These are phyloP conservation scores for Pseudodiploospora longispora DNA, from an alignment of 2,329 filamentous ascomycete species.

Conservation along the genomic window DNA sequence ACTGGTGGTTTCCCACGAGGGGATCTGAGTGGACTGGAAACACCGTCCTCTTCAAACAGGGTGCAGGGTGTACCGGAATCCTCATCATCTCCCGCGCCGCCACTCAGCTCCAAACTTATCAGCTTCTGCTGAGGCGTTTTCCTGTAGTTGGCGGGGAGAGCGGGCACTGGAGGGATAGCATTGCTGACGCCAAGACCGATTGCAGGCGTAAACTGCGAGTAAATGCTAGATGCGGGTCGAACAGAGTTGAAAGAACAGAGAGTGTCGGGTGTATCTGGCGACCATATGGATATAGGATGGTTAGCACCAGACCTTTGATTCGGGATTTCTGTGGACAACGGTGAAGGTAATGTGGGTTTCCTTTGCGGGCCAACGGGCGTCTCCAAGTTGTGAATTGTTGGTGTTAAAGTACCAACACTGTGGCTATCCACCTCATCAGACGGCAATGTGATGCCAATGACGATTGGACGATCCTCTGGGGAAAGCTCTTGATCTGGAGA, in stretches of 20 bases:
- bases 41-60: constrained; percentile 62
- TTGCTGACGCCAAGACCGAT: constrained; percentile 11
- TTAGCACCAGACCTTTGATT: constrained; percentile 14
- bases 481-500: constrained; percentile 44
- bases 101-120: constrained; percentile 27
- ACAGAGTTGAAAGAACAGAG: constrained; percentile 30
- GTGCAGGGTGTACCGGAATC: constrained; percentile 53
- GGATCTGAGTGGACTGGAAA: constrained; percentile 30
- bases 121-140: constrained; percentile 23
- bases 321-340: neutral
- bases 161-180: constrained; percentile 51
- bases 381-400: constrained; percentile 30
- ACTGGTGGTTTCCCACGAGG: constrained; percentile 28
- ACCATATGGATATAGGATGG: constrained; percentile 47
- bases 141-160: constrained; percentile 40
- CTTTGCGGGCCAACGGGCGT: neutral
- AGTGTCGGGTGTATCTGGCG: constrained; percentile 51
- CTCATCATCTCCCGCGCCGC: constrained; percentile 34
- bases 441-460: constrained; percentile 62
- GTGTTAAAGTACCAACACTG: constrained; percentile 42
- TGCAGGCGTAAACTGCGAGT: constrained; percentile 44
- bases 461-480: constrained; percentile 61
- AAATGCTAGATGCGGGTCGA: constrained; percentile 50
- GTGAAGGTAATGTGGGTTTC: neutral
- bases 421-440: constrained; percentile 26